Percentiles rank a stretch among this genome's conserved stretches.
Conservation (phyloP, 208 protist genomes). For the Vickermania ingenoplastis region DNA sequence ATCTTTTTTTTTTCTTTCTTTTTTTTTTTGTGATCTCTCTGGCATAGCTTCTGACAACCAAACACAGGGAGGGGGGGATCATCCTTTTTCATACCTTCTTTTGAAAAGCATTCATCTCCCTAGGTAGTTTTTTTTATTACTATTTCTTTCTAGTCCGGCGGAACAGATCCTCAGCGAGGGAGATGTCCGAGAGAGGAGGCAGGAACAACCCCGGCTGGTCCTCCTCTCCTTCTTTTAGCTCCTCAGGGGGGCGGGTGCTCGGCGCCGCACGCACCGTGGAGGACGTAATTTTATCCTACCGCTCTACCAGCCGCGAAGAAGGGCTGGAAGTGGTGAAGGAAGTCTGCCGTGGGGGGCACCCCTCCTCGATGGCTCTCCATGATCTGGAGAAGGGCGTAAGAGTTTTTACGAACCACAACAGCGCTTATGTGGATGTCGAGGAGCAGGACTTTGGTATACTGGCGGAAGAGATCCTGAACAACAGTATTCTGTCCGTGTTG, state of each 20-base stretch:
- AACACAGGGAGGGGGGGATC: too few species aligned
- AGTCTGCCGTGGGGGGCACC: background rate
- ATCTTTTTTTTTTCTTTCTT: too few species aligned
- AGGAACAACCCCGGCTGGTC: too few species aligned
- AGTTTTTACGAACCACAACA: conserved; percentile 77
- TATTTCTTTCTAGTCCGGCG: too few species aligned
- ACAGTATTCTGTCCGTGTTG: conserved; percentile 66
- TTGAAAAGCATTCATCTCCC: too few species aligned
- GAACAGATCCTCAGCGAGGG: too few species aligned
- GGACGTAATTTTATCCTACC: conserved; percentile 28
- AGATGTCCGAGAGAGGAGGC: too few species aligned
- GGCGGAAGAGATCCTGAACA: conserved; percentile 78
- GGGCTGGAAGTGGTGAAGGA: background rate
- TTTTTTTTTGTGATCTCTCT: too few species aligned
- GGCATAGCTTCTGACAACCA: too few species aligned
- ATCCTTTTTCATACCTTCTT: too few species aligned
- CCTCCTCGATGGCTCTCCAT: conserved; percentile 25
- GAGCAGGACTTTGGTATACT: conserved; percentile 64
- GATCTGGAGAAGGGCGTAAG: conserved; percentile 49
- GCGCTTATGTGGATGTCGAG: conserved; percentile 55
- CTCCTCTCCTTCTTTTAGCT: too few species aligned
- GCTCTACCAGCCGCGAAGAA: background rate
- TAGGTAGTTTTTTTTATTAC: too few species aligned
- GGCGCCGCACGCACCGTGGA: conserved; percentile 54
- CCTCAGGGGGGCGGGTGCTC: conserved; percentile 56